Conservation (phyloP, 306 rosid species). For the Albizia julibrissin region DNA sequence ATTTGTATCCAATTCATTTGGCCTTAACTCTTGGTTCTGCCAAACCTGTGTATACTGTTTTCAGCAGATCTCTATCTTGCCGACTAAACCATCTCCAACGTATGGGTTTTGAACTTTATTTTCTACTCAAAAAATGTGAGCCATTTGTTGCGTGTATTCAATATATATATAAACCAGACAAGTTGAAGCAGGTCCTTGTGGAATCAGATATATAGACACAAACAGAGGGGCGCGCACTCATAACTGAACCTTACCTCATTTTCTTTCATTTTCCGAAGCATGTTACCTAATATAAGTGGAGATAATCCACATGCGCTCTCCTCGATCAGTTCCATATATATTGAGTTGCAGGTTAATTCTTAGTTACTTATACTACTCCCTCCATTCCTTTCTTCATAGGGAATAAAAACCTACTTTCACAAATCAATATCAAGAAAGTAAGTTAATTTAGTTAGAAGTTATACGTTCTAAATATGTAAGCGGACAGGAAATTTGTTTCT, state of each 20-base stretch:
- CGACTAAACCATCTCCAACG: background rate
- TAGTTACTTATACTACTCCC: background rate
- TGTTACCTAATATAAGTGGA: background rate
- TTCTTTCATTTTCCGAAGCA: constrained; percentile 30
- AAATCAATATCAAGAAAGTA: no score
- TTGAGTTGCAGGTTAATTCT: background rate
- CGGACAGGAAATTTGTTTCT: no score
- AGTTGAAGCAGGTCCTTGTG: background rate
- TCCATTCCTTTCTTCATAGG: background rate
- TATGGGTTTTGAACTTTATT: background rate
- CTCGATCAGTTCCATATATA: background rate
- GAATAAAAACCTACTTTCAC: background rate
- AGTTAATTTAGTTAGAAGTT: no score
- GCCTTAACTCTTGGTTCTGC: background rate
- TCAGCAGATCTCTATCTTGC: background rate
- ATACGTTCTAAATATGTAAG: no score
- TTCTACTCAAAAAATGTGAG: background rate
- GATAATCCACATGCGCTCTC: background rate
- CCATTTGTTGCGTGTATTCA: background rate
- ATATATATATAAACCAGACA: background rate
- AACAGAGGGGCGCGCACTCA: background rate
- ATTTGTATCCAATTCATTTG: background rate
- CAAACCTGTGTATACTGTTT: no score
- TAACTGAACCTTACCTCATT: background rate
- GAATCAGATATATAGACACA: background rate